phyloP scores from a whole-genome alignment of 2,329 filamentous ascomycete genomes.

The Meredithiella fracta region DNA sequence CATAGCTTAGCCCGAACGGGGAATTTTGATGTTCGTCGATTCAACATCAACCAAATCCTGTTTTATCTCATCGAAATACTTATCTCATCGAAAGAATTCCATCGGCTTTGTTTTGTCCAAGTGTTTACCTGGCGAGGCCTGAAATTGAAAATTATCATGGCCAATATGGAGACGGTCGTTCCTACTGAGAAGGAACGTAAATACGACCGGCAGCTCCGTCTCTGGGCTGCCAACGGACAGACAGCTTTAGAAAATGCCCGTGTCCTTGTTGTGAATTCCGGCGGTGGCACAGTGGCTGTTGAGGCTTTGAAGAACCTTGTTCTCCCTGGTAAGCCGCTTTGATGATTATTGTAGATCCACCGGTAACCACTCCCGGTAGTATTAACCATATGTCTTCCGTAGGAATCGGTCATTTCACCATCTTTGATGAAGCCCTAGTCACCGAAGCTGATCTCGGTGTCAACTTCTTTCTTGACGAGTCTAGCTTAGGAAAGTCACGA shows the following conservation, averaged over 20 bases:
- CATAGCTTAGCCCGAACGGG: neutral
- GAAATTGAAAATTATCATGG: neutral
- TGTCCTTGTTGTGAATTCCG: slow-evolving; percentile 78
- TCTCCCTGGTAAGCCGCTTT: slow-evolving; percentile 47
- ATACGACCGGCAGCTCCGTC: slow-evolving; percentile 85
- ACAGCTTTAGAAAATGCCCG: slow-evolving; percentile 78
- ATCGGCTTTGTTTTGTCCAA: too few relatives aligned
- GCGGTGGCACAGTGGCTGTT: slow-evolving; percentile 70
- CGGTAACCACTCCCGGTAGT: neutral
- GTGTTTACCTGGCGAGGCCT: too few relatives aligned
- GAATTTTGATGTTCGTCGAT: neutral
- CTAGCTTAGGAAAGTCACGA: slow-evolving; percentile 57
- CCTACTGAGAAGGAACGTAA: slow-evolving; percentile 52
- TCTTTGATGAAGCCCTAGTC: slow-evolving; percentile 68
- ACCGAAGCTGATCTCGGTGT: slow-evolving; percentile 71
- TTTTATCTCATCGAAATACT: too few relatives aligned
- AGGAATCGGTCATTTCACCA: slow-evolving; percentile 82
- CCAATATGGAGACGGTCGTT: neutral
- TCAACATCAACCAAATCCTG: too few relatives aligned
- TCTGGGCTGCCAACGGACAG: slow-evolving; percentile 91
- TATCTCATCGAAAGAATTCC: too few relatives aligned
- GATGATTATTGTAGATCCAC: neutral
- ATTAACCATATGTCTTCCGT: neutral
- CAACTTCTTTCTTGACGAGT: slow-evolving; percentile 88
- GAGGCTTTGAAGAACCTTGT: slow-evolving; percentile 97